Evolutionary conservation across 176 grass and related monocot species (phyloP).

Genomic region (Melocanna baccifera): DNA sequence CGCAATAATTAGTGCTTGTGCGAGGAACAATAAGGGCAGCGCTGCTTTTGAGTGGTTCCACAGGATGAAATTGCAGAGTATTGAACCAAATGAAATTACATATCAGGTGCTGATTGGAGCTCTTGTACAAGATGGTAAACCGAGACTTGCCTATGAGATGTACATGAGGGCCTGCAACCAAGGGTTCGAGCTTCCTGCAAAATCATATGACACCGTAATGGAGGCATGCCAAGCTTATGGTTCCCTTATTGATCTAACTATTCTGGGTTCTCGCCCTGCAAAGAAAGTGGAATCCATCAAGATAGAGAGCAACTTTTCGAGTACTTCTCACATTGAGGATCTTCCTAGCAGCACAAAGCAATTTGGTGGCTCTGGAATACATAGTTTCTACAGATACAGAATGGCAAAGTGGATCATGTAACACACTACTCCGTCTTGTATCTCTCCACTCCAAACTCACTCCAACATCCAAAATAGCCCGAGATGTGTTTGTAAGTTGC

Average conservation of each 20-base stretch:
- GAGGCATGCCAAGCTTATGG: conserved; percentile 48
- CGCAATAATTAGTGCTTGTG: conserved; percentile 69
- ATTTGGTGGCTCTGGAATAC: conserved; percentile 38
- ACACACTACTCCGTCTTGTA: conserved; percentile 7
- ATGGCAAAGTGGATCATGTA: conserved; percentile 22
- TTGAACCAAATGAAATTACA: conserved; percentile 74
- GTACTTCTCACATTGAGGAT: conserved; percentile 24
- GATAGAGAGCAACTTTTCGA: conserved; percentile 29
- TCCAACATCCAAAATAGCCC: not conserved
- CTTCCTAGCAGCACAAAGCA: conserved; percentile 29
- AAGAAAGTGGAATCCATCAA: conserved; percentile 25
- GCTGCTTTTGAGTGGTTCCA: conserved; percentile 86
- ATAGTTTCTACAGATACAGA: conserved; percentile 18
- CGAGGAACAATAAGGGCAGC: conserved; percentile 37
- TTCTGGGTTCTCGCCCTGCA: conserved; percentile 43
- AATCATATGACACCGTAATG: conserved; percentile 60
- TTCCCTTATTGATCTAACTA: conserved; percentile 40
- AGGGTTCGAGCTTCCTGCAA: conserved; percentile 61
- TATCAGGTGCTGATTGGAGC: conserved; percentile 75
- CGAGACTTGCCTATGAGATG: conserved; percentile 79
- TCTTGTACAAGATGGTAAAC: conserved; percentile 67
- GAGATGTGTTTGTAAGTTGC: conserved; percentile 19
- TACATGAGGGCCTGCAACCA: conserved; percentile 56
- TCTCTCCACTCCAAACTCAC: not conserved
- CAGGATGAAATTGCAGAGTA: conserved; percentile 57